Evolutionary conservation across 2,329 filamentous ascomycete species (phyloP), one percentile per base, ranked within the genome.

Genomic region (Neonectria hederae): DNA sequence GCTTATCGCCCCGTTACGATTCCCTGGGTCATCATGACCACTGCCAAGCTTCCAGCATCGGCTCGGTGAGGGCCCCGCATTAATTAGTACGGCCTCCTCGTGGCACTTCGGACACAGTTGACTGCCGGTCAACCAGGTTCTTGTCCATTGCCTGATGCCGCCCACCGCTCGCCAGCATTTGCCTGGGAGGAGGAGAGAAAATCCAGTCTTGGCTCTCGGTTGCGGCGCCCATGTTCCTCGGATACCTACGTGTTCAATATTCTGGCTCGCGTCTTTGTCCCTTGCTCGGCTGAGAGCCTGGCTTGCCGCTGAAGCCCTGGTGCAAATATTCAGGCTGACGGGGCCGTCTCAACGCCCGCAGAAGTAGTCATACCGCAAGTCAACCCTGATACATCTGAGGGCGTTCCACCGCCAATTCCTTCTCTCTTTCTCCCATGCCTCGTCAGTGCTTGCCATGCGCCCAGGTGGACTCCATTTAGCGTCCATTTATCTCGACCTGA

Each of bases 221-320:
- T 54, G 54, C 48, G 40, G 42, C 46, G 54, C 26, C 45, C 45
- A 26, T 26, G 43, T 53, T 53, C 45, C 59, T 45, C 26, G 45
- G 45, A 35, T 52, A 62, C 43, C 32, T 49, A 51, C 59, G 59
- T 62, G 58, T 62, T 59, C 61, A 54, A 48, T 54, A 32, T 56
- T 59, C 54, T 65, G 63, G 68, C 55, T 65, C 63, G 45, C 51
- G 51, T 53, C 54, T 42, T 58, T 55, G 42, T 65, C 68, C 70
- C 70, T 60, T 72, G 70, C 42, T 67, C 70, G 69, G 70, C 69
- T 72, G 70, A 73, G 65, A 38, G 54, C 24, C 24, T n/a, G n/a
- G 54, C 24, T 17, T 28, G 26, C 28, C 28, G 49, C 8, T 59
- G 56, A 30, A 3, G 26, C 49, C 38, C 60, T 35, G 45, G 54